These are phyloP conservation scores for Ascochyta clinopodiicola DNA, from an alignment of 2,329 filamentous ascomycete species.

Conservation along the genomic window DNA sequence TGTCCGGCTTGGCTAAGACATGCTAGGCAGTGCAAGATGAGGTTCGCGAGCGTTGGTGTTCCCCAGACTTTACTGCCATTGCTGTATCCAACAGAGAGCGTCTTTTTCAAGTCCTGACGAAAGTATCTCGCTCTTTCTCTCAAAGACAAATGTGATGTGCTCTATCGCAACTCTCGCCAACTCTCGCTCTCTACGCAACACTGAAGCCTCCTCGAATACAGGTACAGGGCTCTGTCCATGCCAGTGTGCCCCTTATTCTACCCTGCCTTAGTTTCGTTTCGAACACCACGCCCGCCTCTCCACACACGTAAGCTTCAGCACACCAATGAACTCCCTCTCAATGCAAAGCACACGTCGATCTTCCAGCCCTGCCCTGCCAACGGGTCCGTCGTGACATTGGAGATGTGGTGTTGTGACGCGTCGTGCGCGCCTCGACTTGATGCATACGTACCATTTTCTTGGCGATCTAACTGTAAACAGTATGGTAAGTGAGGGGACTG, in stretches of 20 bases:
- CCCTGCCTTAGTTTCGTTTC: constrained; percentile 9
- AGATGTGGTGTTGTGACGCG: constrained; percentile 14
- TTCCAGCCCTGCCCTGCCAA: not conserved
- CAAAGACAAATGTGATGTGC: not conserved
- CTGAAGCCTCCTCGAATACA: not conserved
- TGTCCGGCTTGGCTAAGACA: constrained; percentile 10
- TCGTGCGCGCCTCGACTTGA: not conserved
- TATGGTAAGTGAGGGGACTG: constrained; percentile 8
- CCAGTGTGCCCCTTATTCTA: not conserved
- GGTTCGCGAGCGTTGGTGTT: not conserved
- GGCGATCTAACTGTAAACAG: not conserved
- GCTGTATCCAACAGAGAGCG: not conserved
- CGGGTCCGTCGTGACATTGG: constrained; percentile 2
- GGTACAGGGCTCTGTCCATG: not conserved
- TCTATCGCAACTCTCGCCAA: not conserved
- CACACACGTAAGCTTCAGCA: constrained; percentile 4
- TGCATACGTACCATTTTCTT: constrained; percentile 6
- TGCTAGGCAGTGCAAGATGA: not conserved
- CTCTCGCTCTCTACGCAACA: not conserved
- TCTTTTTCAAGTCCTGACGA: not conserved
- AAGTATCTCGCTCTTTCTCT: not conserved
- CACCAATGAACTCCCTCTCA: constrained; percentile 3
- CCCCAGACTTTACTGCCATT: not conserved
- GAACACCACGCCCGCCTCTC: not conserved
- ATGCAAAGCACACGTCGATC: constrained; percentile 1